Conservation (phyloP, 345 rosid species). For the Salix suchowensis region DNA sequence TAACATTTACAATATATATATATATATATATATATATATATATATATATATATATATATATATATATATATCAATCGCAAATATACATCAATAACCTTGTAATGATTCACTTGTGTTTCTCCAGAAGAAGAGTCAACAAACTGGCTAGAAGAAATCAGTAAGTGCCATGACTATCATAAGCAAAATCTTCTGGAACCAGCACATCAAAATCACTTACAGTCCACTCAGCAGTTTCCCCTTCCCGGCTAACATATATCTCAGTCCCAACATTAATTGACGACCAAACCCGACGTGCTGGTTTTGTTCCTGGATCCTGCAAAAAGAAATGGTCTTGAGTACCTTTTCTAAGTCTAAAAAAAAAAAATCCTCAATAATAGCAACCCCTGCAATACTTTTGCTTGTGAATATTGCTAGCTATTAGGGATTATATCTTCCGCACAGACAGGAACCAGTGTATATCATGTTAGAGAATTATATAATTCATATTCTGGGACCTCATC, state of each 20-base stretch:
- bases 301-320: conserved; percentile 30
- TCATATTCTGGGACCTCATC: too few species aligned
- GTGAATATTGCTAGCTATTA: neutral
- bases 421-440: neutral
- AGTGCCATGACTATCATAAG: neutral
- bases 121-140: neutral
- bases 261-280: conserved; percentile 24
- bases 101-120: too few species aligned
- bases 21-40: too few species aligned
- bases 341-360: neutral
- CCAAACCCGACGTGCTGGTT: conserved; percentile 23
- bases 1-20: too few species aligned
- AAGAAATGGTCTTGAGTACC: neutral
- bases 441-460: neutral
- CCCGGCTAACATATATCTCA: conserved; percentile 18
- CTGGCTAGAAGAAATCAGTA: conserved; percentile 2
- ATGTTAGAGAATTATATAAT: too few species aligned
- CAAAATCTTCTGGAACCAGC: conserved; percentile 16
- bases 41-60: too few species aligned
- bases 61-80: too few species aligned
- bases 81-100: too few species aligned
- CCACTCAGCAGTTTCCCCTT: conserved; percentile 26
- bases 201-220: conserved; percentile 26
- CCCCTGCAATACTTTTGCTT: neutral
- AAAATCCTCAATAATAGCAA: neutral